These are phyloP conservation scores for Lolium multiflorum DNA, from an alignment of 176 grass and related monocot genomes.

Conservation along the genomic window DNA sequence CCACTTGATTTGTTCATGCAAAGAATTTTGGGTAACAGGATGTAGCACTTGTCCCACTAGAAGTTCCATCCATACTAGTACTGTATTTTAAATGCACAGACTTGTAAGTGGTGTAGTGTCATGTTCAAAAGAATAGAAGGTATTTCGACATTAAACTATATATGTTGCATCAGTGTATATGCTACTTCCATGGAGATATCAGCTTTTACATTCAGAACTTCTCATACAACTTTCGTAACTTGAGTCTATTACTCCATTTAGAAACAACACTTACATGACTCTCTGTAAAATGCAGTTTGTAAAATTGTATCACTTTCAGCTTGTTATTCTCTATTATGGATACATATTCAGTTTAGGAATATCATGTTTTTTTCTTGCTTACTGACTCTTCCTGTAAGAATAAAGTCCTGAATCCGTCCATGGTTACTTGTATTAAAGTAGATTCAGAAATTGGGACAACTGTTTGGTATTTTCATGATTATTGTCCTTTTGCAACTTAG, in stretches of 20 bases:
- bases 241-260: too few relatives aligned
- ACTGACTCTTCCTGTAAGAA: background rate
- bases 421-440: background rate
- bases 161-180: background rate
- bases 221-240: too few relatives aligned
- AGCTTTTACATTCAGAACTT: slow-evolving; percentile 3
- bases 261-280: background rate
- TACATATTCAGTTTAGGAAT: slow-evolving; percentile 1
- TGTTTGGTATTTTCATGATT: slow-evolving; percentile 7
- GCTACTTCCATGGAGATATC: background rate
- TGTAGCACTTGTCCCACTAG: background rate
- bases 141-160: background rate
- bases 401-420: background rate
- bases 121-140: background rate
- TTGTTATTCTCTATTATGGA: slow-evolving; percentile 10
- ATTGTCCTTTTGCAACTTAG: background rate
- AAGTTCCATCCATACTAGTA: background rate
- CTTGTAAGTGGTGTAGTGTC: background rate
- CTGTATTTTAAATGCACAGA: background rate
- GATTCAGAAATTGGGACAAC: slow-evolving; percentile 2
- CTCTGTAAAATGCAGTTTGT: background rate
- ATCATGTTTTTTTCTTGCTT: background rate
- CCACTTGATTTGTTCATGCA: background rate
- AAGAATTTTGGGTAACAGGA: background rate
- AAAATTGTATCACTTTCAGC: background rate